Conservation (phyloP, 1,139 yeast species). For the Kodamaea ohmeri region DNA sequence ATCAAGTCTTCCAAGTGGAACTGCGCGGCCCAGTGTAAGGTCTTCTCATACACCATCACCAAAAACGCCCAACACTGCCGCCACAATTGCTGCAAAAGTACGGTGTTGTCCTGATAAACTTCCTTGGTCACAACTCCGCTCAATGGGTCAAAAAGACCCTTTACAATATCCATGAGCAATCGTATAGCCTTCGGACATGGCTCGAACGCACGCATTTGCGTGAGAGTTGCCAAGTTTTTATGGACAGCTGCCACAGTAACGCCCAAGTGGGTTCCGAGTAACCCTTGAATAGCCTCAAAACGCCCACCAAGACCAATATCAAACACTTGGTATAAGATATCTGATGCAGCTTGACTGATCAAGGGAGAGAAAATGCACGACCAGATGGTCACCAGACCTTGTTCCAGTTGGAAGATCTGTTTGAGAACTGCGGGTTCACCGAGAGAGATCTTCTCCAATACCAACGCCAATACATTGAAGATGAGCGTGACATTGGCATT, state of each 20-base stretch:
- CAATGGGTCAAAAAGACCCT: slow-evolving; percentile 64
- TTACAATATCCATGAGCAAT: slow-evolving; percentile 69
- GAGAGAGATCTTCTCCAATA: slow-evolving; percentile 36
- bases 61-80: slow-evolving; percentile 65
- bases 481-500: slow-evolving; percentile 29
- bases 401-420: slow-evolving; percentile 22
- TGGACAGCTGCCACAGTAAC: slow-evolving; percentile 49
- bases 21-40: slow-evolving; percentile 69
- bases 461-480: slow-evolving; percentile 21
- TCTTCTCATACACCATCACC: slow-evolving; percentile 62
- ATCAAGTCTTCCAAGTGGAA: slow-evolving; percentile 58
- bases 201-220: slow-evolving; percentile 54
- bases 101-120: not conserved
- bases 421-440: slow-evolving; percentile 46
- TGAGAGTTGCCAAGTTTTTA: slow-evolving; percentile 44
- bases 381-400: slow-evolving; percentile 58
- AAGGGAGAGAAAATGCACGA: slow-evolving; percentile 62
- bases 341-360: slow-evolving; percentile 66
- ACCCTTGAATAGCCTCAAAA: slow-evolving; percentile 62
- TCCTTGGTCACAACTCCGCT: slow-evolving; percentile 42
- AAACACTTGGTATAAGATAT: slow-evolving; percentile 70
- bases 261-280: slow-evolving; percentile 43
- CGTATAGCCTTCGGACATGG: slow-evolving; percentile 76
- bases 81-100: slow-evolving; percentile 53
- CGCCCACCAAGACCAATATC: slow-evolving; percentile 60